Evolutionary conservation across 1,139 yeast genomes (phyloP).

Genomic region (Kurtzmaniella quercitrusa): DNA sequence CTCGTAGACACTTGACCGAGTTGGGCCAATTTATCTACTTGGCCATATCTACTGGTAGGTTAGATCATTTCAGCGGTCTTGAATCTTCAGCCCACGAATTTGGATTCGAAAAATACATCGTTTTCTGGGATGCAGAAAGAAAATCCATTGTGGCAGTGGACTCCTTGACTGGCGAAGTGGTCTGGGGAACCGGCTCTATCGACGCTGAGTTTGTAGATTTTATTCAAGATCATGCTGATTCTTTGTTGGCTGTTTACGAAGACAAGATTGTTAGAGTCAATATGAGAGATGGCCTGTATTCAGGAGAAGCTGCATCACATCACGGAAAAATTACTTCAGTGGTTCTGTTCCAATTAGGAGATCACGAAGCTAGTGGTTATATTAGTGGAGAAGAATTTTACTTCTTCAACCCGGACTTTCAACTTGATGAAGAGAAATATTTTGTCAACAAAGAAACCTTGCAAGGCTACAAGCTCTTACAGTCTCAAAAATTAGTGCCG

Average conservation of each 20-base stretch:
- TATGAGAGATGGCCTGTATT: slow-evolving; percentile 23
- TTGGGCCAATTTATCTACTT: slow-evolving; percentile 23
- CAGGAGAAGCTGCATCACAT: neutral
- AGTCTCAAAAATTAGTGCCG: slow-evolving; percentile 11
- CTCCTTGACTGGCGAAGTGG: slow-evolving; percentile 23
- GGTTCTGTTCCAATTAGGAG: neutral
- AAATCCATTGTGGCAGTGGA: slow-evolving; percentile 26
- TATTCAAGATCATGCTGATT: slow-evolving; percentile 15
- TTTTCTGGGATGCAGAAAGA: slow-evolving; percentile 23
- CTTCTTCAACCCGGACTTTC: neutral
- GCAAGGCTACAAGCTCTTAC: slow-evolving; percentile 20
- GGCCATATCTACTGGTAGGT: slow-evolving; percentile 3
- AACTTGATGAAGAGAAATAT: slow-evolving; percentile 12
- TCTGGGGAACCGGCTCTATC: slow-evolving; percentile 22
- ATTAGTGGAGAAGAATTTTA: neutral
- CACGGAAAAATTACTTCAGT: neutral
- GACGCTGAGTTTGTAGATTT: slow-evolving; percentile 14
- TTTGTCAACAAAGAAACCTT: slow-evolving; percentile 14
- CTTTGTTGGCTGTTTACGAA: slow-evolving; percentile 20
- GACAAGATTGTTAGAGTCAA: slow-evolving; percentile 16
- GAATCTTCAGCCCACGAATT: slow-evolving; percentile 15
- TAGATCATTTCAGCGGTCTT: neutral
- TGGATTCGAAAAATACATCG: slow-evolving; percentile 33
- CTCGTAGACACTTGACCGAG: slow-evolving; percentile 32
- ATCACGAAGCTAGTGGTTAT: neutral